Conservation (phyloP, 2,329 filamentous ascomycete genomes). For the Macrophomina tecta region DNA sequence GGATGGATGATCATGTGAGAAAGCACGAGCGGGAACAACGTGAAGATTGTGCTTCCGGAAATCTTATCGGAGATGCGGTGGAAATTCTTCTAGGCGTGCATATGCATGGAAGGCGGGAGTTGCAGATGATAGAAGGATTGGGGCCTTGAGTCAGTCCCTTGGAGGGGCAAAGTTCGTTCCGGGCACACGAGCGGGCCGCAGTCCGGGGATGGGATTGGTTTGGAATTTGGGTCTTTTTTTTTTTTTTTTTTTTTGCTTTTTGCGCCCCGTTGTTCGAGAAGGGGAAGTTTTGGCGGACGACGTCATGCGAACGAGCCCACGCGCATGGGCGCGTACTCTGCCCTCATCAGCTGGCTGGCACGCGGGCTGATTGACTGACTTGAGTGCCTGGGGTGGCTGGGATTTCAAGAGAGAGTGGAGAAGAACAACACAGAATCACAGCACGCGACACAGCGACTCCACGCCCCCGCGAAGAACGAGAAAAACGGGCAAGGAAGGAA, state of each 20-base stretch:
- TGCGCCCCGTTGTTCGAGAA: background rate
- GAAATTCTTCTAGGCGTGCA: background rate
- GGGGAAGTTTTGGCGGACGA: background rate
- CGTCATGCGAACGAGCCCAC: constrained; percentile 21
- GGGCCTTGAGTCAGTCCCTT: background rate
- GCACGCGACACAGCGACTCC: background rate
- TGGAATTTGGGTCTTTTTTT: background rate
- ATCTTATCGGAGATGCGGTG: constrained; percentile 1
- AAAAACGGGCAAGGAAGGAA: background rate
- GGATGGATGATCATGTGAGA: background rate
- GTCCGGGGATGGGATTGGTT: constrained; percentile 2
- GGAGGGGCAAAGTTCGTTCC: background rate
- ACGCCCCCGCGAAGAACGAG: background rate
- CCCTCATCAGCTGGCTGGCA: too few relatives aligned
- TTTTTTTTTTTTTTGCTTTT: constrained; percentile 4
- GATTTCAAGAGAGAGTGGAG: constrained; percentile 7
- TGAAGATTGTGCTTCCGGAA: background rate
- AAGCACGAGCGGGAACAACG: background rate
- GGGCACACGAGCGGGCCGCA: constrained; percentile 7
- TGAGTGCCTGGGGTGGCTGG: constrained; percentile 11
- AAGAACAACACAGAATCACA: constrained; percentile 16
- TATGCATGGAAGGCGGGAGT: constrained; percentile 14
- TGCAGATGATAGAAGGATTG: background rate
- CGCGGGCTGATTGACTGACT: background rate
- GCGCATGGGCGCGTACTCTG: too few relatives aligned